Evolutionary conservation across 768 basidiomycete species (phyloP), one percentile per base, ranked within the genome.

Genomic region (Solioccasus polychromus): DNA sequence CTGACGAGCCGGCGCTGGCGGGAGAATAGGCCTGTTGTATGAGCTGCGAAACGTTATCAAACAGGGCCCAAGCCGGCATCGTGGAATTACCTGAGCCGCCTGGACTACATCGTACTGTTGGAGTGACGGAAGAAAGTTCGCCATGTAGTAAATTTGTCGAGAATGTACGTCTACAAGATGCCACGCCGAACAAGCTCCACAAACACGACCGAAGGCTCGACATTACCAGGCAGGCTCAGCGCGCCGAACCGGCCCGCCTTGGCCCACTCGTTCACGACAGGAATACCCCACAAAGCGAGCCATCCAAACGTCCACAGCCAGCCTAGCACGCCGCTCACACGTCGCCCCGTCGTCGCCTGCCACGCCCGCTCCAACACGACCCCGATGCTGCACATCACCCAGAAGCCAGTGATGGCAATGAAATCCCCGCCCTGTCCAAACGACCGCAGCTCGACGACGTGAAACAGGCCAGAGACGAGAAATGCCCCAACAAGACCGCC

Each of bases 11-110:
- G 7, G 68, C 63, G 17, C 74, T 70, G 15, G 71, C 60, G 9
- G 81, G 78, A 19, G 78, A 70, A 51, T 86, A 85, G 8, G 82
- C 82, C 58, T 80, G 78, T 50, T 79, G 79, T 52, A 88, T 86
- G 51, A 88, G 69, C 86, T 88, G 41, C n/a, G 32, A 20, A 24
- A 34, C 7, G 42, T 34, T 49, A 39, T 48, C 36, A 58, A 60
- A 34, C 42, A 42, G 25, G n/a, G 29, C 15, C 11, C 8, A 36
- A 19, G 18, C 48, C 24, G 30, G 49, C n/a, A 52, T 54, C 48
- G 34, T 32, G 30, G 55, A 70, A 73, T 64, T 65, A 83, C 83
- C 73, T 81, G 75, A 44, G 73, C 73, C 22, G 81, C 82, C 54
- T 74, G 77, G 56, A 79, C 65, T 19, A 84, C 59, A 55, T 84